A percentile compares a stretch with the other conserved stretches of the same genome.
These are phyloP conservation scores for Psilocybe cubensis DNA, from an alignment of 768 basidiomycete species.

Conservation along the genomic window DNA sequence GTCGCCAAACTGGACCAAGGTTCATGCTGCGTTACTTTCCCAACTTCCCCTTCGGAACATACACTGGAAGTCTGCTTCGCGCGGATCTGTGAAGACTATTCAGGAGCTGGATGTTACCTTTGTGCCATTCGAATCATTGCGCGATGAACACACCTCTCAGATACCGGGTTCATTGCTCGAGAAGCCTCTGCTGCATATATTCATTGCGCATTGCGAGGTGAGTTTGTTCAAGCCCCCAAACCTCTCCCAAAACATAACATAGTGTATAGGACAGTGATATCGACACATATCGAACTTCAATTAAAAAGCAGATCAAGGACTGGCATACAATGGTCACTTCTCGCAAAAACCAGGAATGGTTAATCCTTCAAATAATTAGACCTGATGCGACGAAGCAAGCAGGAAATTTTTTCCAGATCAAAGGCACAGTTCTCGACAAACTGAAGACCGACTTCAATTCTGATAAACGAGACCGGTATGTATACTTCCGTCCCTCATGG, in stretches of 20 bases:
- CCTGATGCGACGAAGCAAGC: constrained; percentile 62
- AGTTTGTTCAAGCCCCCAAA: constrained; percentile 24
- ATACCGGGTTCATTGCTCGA: constrained; percentile 80
- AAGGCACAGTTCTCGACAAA: constrained; percentile 85
- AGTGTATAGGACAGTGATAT: constrained; percentile 55
- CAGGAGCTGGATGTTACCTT: constrained; percentile 85
- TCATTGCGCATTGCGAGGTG: constrained; percentile 89
- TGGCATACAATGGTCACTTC: constrained; percentile 75
- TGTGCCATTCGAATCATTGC: constrained; percentile 64
- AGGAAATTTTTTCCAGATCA: constrained; percentile 82
- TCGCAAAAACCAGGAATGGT: constrained; percentile 90
- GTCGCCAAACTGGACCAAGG: constrained; percentile 76
- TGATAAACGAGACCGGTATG: constrained; percentile 84
- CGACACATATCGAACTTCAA: constrained; percentile 77
- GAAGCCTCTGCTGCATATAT: constrained; percentile 85
- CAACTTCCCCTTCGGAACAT: constrained; percentile 88
- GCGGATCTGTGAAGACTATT: constrained; percentile 80
- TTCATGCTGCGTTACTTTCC: constrained; percentile 62
- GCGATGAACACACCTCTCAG: constrained; percentile 78
- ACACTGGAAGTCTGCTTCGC: constrained; percentile 85
- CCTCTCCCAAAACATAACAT: background rate
- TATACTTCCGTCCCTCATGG: background rate
- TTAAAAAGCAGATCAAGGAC: constrained; percentile 89
- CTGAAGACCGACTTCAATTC: constrained; percentile 90
- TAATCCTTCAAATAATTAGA: constrained; percentile 84